Evolutionary conservation across 345 rosid genomes (phyloP).

Genomic region (Kernera saxatilis): DNA sequence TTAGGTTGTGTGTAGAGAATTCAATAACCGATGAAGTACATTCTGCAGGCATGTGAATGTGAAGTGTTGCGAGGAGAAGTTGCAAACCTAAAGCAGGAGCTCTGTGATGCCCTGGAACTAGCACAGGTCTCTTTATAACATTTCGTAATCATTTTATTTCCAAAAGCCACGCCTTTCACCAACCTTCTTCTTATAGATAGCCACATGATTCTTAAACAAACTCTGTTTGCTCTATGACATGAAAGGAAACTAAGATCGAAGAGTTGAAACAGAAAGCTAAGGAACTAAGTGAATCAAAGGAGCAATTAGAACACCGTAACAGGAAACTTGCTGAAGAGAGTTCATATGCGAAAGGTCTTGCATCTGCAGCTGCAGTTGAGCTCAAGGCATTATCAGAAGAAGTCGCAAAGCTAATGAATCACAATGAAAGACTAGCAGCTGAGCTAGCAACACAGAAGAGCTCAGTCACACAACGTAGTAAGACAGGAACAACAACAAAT

Average conservation of each 20-base stretch:
- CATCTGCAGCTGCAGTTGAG: conserved; percentile 99
- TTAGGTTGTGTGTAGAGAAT: not conserved
- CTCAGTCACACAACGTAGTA: conserved; percentile 50
- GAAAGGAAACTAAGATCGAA: conserved; percentile 62
- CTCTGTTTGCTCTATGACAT: not conserved
- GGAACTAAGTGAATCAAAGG: conserved; percentile 56
- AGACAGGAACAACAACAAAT: conserved; percentile 40
- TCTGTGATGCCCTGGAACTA: conserved; percentile 53
- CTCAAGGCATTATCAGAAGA: conserved; percentile 97
- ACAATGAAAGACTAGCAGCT: conserved; percentile 67
- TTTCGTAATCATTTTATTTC: conserved; percentile 10
- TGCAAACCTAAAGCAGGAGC: conserved; percentile 66
- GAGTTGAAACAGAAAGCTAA: conserved; percentile 63
- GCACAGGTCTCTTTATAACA: conserved; percentile 25
- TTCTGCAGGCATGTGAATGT: conserved; percentile 66
- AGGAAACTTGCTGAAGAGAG: conserved; percentile 89
- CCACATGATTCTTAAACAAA: conserved; percentile 14
- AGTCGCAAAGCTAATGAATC: conserved; percentile 93
- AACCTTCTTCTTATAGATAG: not conserved
- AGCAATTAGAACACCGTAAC: conserved; percentile 66
- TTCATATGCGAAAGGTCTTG: conserved; percentile 95
- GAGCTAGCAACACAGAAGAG: conserved; percentile 66
- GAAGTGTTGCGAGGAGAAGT: conserved; percentile 63
- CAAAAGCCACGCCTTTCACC: not conserved
- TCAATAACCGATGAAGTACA: conserved; percentile 13